Evolutionary conservation across 495 filamentous ascomycete genomes (phyloP), one percentile per base, ranked within the genome.

Genomic region (Trichocladium uniseriatum): DNA sequence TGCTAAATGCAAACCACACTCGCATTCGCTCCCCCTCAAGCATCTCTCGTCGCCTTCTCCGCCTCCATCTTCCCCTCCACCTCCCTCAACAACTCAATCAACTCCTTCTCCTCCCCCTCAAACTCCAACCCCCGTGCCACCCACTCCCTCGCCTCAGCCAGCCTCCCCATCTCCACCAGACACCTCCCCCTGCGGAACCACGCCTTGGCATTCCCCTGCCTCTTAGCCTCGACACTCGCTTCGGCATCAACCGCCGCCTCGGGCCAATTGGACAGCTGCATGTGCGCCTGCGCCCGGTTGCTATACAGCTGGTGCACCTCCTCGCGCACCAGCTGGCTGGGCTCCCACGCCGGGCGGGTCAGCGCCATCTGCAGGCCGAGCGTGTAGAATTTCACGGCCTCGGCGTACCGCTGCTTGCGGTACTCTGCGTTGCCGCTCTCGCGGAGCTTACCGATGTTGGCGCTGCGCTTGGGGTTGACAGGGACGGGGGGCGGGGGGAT

Each of bases 241-340:
- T 89, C 82, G n/a, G 86, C 87, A 70, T 98, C 92, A 3, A 83
- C 69, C 19, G 83, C 73, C 3, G 75, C 92, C 73, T 92, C 88
- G 5, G 84, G 70, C 89, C 90, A 98, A 38, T 74, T 71, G 67
- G 76, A 74, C 64, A 81, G 61, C 2, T 76, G 81, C 82, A 96
- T 94, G 57, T 89, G 76, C 52, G 88, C 87, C 78, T 96, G 89
- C 40, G 89, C 89, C 18, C 94, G 78, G 65, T 96, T 95, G 43
- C 80, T 77, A 65, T 86, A 94, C 55, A 97, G 67, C 1, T 73
- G 77, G 13, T 83, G 73, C 16, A 89, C 68, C 66, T 98, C 92
- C 54, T 97, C 92, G 22, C 88, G 70, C 43, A 90, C 83, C 3
- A 96, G 70, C 7, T 79, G 76, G 2, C 77, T 70, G 0, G 91